Base-by-base conservation (phyloP, 805 yeast species). In the Saturnispora sanitii region DNA sequence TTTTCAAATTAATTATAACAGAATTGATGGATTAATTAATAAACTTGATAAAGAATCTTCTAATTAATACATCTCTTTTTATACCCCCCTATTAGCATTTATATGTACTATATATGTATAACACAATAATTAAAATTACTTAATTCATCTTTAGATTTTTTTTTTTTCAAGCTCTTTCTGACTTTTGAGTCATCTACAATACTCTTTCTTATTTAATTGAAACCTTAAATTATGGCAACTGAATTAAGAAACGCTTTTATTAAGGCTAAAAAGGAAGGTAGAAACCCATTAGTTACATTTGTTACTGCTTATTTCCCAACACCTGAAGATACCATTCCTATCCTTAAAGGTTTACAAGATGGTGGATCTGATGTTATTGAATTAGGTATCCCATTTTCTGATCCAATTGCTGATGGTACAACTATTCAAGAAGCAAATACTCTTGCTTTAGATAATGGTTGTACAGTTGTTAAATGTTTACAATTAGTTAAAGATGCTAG, bases 321-420 rank as follows among this genome's bases (percentile, higher is more conserved):
- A 15, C 63, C 82, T 41, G 94, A 80, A 41, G 95, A 83, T 48
- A 88, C 98, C 1, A 68, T 92, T 37, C 94, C 94, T 6, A 75
- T 88, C 47, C 59, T 92, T 60, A 74, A 79, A 58, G 90, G 92
- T 18, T 75, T 92, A 66, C 97, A 92, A 66, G 83, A 75, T 22
- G 96, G 95, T 49, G 99, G 99, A 43, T 94, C 83, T 29, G 97
- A 92, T 57, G 73, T 92, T 46, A 85, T 92, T 51, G 99, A 92
- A 65, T 66, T 92, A 35, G 98, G 99, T 47, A 66, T 92, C 58
- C 99, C 99, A 36, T 92, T 92, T 61, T 81, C 95, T 18, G 99
- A 92, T 60, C 98, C 99, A 29, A 87, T 92, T 59, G 99, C 97
- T 26, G 99, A 92, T 61, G 99, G 99, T 36, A 95, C 97, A 30